phyloP scores from a whole-genome alignment of 2,329 filamentous ascomycete species.

The Capronia epimyces region DNA sequence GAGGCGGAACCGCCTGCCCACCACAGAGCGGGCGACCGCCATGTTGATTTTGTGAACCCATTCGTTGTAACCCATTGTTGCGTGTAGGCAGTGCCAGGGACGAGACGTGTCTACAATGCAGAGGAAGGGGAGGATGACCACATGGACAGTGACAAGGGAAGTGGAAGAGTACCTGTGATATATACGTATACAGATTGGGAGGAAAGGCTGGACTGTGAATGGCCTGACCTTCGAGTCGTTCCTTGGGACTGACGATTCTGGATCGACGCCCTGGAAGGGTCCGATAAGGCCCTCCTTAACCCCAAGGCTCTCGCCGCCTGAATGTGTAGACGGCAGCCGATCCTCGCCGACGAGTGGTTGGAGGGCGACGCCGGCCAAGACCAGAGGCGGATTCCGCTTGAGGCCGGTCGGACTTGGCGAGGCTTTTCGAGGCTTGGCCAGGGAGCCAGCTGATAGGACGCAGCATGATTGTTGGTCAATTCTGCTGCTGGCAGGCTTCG shows the following conservation, averaged over 20 bases:
- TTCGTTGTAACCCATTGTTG: conserved; percentile 19
- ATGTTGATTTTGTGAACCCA: conserved; percentile 48
- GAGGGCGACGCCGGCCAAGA: neutral
- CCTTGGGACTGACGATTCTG: neutral
- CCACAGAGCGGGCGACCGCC: conserved; percentile 57
- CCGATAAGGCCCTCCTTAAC: neutral
- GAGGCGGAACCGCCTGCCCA: conserved; percentile 71
- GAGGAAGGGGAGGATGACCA: neutral
- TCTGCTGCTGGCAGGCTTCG: neutral
- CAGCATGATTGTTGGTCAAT: neutral
- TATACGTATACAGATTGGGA: neutral
- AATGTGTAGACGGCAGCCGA: no score
- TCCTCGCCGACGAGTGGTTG: neutral
- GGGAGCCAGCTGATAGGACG: neutral
- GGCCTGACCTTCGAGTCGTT: neutral
- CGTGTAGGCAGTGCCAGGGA: neutral
- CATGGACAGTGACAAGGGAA: neutral
- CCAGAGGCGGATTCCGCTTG: conserved; percentile 3
- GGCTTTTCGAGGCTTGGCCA: neutral
- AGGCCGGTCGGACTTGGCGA: neutral
- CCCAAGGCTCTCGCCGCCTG: no score
- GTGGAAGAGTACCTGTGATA: neutral
- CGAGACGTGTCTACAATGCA: neutral
- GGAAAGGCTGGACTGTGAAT: neutral
- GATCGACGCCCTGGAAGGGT: neutral